These are phyloP conservation scores for Mycotypha africana DNA, from an alignment of 371 early-diverging fungal genomes.

Conservation along the genomic window DNA sequence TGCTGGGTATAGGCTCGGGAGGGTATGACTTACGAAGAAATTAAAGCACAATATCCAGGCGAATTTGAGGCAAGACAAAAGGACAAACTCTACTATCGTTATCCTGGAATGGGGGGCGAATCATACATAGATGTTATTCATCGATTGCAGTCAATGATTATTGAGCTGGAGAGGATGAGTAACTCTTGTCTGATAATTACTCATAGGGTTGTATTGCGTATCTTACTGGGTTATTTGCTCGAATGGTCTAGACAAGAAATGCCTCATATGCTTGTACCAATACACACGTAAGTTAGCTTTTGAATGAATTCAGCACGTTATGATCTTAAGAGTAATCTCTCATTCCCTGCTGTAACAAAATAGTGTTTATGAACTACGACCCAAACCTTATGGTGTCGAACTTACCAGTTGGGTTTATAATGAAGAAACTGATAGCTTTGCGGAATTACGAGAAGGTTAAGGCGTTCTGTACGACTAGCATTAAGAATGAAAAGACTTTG, in stretches of 20 bases:
- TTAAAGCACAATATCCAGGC: constrained; percentile 58
- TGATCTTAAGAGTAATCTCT: too few species aligned
- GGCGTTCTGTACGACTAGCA: too few species aligned
- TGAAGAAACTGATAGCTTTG: constrained; percentile 38
- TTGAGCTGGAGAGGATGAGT: constrained; percentile 81
- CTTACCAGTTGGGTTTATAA: constrained; percentile 35
- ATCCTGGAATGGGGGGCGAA: constrained; percentile 85
- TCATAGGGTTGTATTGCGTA: constrained; percentile 68
- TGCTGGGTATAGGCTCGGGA: constrained; percentile 28
- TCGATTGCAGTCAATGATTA: constrained; percentile 73
- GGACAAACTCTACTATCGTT: constrained; percentile 77
- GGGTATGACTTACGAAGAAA: constrained; percentile 61
- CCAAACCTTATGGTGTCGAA: constrained; percentile 77
- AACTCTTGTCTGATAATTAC: constrained; percentile 72
- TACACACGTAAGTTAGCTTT: constrained; percentile 44
- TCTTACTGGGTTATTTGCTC: constrained; percentile 69
- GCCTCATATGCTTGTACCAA: constrained; percentile 53
- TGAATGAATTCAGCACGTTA: too few species aligned
- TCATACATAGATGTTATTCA: constrained; percentile 85
- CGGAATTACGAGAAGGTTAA: constrained; percentile 4
- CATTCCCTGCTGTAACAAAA: too few species aligned
- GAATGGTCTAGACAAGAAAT: constrained; percentile 69
- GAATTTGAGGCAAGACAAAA: constrained; percentile 60
- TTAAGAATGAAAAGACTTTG: too few species aligned
- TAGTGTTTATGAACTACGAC: constrained; percentile 37